Evolutionary conservation across 768 basidiomycete genomes (phyloP).

Genomic region (Clitopilus passeckerianus): DNA sequence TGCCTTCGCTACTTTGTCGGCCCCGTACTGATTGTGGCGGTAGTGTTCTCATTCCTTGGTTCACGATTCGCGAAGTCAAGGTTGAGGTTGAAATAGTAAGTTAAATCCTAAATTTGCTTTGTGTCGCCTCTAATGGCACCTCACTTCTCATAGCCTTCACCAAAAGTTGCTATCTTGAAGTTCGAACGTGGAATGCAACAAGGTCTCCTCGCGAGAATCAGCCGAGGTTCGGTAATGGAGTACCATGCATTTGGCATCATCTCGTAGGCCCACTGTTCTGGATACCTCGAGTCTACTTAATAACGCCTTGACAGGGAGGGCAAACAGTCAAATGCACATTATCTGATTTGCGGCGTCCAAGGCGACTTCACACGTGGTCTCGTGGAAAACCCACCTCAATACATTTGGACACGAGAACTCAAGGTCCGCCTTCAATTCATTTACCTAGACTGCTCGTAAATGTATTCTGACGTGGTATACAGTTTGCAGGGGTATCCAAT

Average conservation of each 20-base stretch:
- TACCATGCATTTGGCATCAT: constrained; percentile 86
- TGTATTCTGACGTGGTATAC: neutral
- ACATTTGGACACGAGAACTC: constrained; percentile 75
- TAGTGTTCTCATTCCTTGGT: constrained; percentile 73
- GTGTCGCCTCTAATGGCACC: constrained; percentile 2
- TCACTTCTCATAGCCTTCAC: constrained; percentile 52
- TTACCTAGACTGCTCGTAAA: neutral
- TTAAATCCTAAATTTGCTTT: constrained; percentile 4
- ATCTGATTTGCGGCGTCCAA: constrained; percentile 82
- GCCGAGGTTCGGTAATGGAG: constrained; percentile 71
- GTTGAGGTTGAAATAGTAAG: constrained; percentile 75
- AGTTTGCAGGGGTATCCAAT: constrained; percentile 82
- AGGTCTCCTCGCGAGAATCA: constrained; percentile 73
- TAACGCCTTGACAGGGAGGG: constrained; percentile 49
- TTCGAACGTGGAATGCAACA: constrained; percentile 87
- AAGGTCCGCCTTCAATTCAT: constrained; percentile 44
- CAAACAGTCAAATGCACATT: constrained; percentile 67
- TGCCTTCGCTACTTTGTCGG: constrained; percentile 9
- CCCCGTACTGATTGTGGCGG: constrained; percentile 1
- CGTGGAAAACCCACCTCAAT: constrained; percentile 65
- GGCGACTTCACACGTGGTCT: constrained; percentile 77
- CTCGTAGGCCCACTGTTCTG: constrained; percentile 44
- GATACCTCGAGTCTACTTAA: constrained; percentile 1
- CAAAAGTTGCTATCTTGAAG: constrained; percentile 74
- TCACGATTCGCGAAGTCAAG: constrained; percentile 68